Conservation (phyloP, 352 stramenopile genomes). For the Lagenidium sp. region DNA sequence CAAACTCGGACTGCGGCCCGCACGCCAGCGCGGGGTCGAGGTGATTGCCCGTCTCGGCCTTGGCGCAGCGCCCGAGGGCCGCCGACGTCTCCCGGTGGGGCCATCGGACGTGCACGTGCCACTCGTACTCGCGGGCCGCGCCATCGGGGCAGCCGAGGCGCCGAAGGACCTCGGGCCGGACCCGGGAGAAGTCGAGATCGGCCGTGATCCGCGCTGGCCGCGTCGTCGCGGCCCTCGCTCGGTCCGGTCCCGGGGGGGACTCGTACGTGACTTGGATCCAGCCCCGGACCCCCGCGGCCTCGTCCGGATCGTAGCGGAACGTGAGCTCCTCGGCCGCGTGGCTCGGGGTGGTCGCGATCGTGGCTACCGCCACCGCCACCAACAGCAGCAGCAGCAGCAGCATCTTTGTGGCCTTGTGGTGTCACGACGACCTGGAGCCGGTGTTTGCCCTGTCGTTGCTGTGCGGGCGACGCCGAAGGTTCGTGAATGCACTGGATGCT, state of each 20-base stretch:
- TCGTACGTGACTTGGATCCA: slow-evolving; percentile 1
- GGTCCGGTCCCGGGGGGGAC: too few species aligned
- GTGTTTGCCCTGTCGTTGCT: too few species aligned
- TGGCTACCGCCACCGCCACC: too few species aligned
- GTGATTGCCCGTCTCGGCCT: slow-evolving; percentile 34
- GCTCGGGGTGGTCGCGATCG: too few species aligned
- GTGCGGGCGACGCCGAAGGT: too few species aligned
- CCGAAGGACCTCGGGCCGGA: slow-evolving; percentile 15
- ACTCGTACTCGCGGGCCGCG: slow-evolving; percentile 32
- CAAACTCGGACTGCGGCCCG: slow-evolving; percentile 34
- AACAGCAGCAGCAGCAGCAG: too few species aligned
- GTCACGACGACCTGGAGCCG: too few species aligned
- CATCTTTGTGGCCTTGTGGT: too few species aligned
- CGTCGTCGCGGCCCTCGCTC: slow-evolving; percentile 1
- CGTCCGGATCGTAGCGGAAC: slow-evolving; percentile 29
- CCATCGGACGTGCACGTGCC: slow-evolving; percentile 52
- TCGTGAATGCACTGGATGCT: too few species aligned
- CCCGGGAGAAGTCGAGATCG: slow-evolving; percentile 27
- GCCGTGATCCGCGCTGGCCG: slow-evolving; percentile 21
- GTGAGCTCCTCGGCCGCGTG: background rate
- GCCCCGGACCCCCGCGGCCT: background rate
- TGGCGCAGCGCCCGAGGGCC: slow-evolving; percentile 31
- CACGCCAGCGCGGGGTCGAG: slow-evolving; percentile 42
- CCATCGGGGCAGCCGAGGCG: slow-evolving; percentile 27
- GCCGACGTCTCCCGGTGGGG: slow-evolving; percentile 18